Percentiles rank a stretch among this genome's conserved stretches.
Evolutionary conservation across 768 basidiomycete genomes (phyloP).

Genomic region (Holtermannia corniformis): DNA sequence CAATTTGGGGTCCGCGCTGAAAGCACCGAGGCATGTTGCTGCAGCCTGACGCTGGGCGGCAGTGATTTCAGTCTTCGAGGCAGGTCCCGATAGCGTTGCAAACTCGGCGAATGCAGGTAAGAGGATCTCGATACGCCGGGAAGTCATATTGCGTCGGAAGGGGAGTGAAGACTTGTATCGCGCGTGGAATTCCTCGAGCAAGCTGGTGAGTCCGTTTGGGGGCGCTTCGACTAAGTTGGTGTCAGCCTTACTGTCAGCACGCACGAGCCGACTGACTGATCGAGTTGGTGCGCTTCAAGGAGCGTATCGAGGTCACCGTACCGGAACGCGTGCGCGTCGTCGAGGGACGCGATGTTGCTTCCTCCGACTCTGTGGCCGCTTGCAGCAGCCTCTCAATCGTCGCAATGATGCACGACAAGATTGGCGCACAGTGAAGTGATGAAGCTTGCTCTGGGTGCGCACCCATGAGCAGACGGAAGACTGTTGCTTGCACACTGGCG

Average conservation of each 20-base stretch:
- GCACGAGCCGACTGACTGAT: neutral
- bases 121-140: neutral
- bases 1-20: neutral
- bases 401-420: conserved; percentile 62
- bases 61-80: neutral
- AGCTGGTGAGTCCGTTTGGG: neutral
- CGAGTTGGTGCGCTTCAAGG: conserved; percentile 9
- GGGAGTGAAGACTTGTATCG: neutral
- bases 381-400: conserved; percentile 56
- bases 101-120: neutral
- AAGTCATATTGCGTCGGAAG: neutral
- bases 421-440: conserved; percentile 16
- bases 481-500: conserved; percentile 54
- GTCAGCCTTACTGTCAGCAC: neutral
- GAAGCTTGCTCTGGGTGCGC: conserved; percentile 8
- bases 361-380: conserved; percentile 21
- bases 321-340: conserved; percentile 16
- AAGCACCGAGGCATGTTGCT: neutral
- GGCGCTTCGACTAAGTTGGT: neutral
- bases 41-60: neutral
- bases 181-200: neutral
- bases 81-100: neutral
- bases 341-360: neutral
- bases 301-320: conserved; percentile 19
- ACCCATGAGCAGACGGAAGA: conserved; percentile 62